Base-by-base conservation (phyloP, 2,329 filamentous ascomycete species). In the Aspergillaceae sp. region DNA sequence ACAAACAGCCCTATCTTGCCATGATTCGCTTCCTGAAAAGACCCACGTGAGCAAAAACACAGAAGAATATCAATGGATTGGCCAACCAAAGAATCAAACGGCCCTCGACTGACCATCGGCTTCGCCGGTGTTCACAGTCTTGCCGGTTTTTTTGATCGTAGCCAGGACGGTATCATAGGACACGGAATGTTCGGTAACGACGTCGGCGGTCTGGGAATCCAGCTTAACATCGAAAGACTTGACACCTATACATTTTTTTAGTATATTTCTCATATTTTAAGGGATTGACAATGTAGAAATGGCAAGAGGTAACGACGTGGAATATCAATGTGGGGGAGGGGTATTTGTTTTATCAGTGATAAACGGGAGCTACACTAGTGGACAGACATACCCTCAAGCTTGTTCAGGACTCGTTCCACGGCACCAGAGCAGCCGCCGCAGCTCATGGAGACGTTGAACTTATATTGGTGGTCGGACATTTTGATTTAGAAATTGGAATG, bases 361-460 rank as follows among this genome's bases (percentile, higher is more conserved):
- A 40, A 29, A 35, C 19, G 19, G 19, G 19, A 19, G 19, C 19
- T 19, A 19, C 19, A 19, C 19, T 19, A 19, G 19, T 19, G 19
- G 19, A 19, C 34, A 46, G 51, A 69, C 79, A 54, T 65, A 94
- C 90, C 89, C 19, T 94, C 85, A 2, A 94, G 82, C 74, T 88
- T 95, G 75, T 87, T 91, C 54, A 98, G 81, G 40, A 96, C 89
- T 44, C 89, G 80, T 71, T 94, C 86, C 40, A 98, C 78, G 56
- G 92, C 92, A 62, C 90, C 89, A 40, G 90, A 96, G 83, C 92
- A 98, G 68, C 92, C 92, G 65, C 87, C 82, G 74, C 92, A 98
- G 77, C 76, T 86, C 92, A 98, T 98, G 70, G 75, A 77, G 68
- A 97, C 81, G 71, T 90, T 83, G 77, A 97, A 97, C 70, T 92